Evolutionary conservation across 768 basidiomycete species (phyloP), one percentile per base, ranked within the genome.

Genomic region (Lactifluus echinatus): DNA sequence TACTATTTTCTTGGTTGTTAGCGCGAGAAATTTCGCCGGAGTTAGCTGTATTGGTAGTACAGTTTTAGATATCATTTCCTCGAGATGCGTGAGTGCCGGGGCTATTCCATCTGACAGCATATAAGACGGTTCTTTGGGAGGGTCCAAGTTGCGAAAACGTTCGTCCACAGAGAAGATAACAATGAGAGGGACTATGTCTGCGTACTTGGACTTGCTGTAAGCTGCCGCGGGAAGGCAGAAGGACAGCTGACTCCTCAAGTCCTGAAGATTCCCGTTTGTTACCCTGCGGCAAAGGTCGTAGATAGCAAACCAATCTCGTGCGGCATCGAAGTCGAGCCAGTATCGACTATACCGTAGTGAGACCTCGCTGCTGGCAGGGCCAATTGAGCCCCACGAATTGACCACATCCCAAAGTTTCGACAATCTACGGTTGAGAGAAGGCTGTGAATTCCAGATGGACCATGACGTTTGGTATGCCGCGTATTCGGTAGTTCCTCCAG

Each of bases 281-380:
- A 29, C 37, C 31, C 33, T 5, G 15, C 44, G 54, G 10, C 37
- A 48, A 5, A 49, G 28, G 3, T 42, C 10, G 11, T 49, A 49
- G 21, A 55, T 42, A 1, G 10, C 6, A 6, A 42, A 8, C 54
- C 54, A 55, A 19, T 55, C 54, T n/a, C 37, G 28, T 8, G 46
- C 19, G 17, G 29, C 39, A 37, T 55, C 10, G 37, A 55, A 49
- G 1, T 47, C n/a, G 2, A 55, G 37, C 54, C 54, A 55, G 31
- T 55, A 49, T 33, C 28, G 54, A 31, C 54, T 55, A 8, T 55
- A 55, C 8, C 46, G 26, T 8, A 55, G 29, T 4, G 47, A 55
- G 12, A 55, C 14, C 0, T 24, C 15, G 2, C 17, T 24, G 0
- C 15, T 1, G 14, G 46, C 28, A 8, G 54, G 46, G 29, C 54